A percentile compares a stretch with the other conserved stretches of the same genome.
Conservation (phyloP, 768 basidiomycete species). For the Phylloporus sp. region DNA sequence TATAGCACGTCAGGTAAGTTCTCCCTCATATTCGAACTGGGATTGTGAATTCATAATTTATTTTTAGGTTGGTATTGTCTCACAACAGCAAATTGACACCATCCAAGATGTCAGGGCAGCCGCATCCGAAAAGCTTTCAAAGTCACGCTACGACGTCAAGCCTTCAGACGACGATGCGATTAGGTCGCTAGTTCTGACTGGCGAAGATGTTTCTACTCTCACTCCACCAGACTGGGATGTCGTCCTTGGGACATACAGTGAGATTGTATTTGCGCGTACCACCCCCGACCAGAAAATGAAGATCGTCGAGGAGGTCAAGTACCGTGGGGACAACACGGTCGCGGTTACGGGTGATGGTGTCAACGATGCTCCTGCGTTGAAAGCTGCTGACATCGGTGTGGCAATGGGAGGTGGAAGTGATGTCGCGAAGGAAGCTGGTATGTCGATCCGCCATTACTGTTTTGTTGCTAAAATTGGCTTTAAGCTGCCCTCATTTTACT, state of each 20-base stretch:
- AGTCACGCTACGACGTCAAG: constrained; percentile 28
- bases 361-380: constrained; percentile 48
- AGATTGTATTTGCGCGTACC: constrained; percentile 53
- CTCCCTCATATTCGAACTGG: neutral
- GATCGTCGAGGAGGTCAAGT: constrained; percentile 52
- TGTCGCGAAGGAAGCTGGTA: constrained; percentile 52
- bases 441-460: constrained; percentile 2
- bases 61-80: constrained; percentile 40
- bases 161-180: constrained; percentile 35
- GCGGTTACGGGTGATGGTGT: constrained; percentile 56
- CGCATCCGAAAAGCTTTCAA: constrained; percentile 11
- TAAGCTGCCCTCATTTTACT: constrained; percentile 44
- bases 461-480: neutral
- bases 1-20: constrained; percentile 42
- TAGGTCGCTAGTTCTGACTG: constrained; percentile 41
- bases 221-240: constrained; percentile 36
- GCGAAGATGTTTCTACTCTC: constrained; percentile 38
- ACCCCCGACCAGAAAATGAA: constrained; percentile 54
- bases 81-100: constrained; percentile 36
- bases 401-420: constrained; percentile 46
- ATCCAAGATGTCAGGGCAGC: constrained; percentile 22
- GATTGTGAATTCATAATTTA: neutral
- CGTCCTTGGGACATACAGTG: constrained; percentile 32
- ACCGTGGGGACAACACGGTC: constrained; percentile 42
- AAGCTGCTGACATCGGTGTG: constrained; percentile 52